Conservation (phyloP, 192 early-diverging fungal genomes). For the Chytriomyces confervae region DNA sequence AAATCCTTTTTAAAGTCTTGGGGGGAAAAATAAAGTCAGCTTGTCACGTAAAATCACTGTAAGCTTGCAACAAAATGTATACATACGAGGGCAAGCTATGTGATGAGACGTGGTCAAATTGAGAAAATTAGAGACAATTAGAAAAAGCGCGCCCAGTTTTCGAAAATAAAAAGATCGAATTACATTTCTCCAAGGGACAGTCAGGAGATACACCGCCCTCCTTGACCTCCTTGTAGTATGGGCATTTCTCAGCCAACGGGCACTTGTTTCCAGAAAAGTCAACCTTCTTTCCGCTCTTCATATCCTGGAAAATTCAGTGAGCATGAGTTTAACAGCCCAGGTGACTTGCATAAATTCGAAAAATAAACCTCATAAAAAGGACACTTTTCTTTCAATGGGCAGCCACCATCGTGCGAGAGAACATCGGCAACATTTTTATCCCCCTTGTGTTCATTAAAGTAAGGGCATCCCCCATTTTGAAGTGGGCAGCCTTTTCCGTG, state of each 20-base stretch:
- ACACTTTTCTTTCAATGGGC: slow-evolving; percentile 17
- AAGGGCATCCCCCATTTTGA: slow-evolving; percentile 21
- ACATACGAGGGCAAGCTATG: slow-evolving; percentile 9
- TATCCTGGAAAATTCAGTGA: slow-evolving; percentile 18
- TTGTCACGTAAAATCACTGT: no score
- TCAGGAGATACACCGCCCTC: slow-evolving; percentile 6
- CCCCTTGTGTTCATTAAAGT: slow-evolving; percentile 9
- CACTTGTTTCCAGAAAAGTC: slow-evolving; percentile 39
- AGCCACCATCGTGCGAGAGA: background rate
- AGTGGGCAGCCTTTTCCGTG: slow-evolving; percentile 25
- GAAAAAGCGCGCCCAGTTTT: background rate
- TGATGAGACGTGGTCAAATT: background rate
- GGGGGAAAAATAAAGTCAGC: background rate
- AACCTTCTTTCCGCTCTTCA: slow-evolving; percentile 43
- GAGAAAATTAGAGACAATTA: no score
- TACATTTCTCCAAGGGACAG: slow-evolving; percentile 11
- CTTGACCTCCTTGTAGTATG: slow-evolving; percentile 51
- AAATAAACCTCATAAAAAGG: slow-evolving; percentile 5
- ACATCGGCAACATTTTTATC: slow-evolving; percentile 12
- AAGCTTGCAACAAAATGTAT: background rate
- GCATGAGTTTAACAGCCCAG: background rate
- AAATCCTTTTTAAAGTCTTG: slow-evolving; percentile 21
- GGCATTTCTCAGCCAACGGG: slow-evolving; percentile 47
- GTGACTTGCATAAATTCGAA: background rate
- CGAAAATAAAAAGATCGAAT: background rate